These are phyloP conservation scores for Epichloe aotearoae DNA, from an alignment of 2,329 filamentous ascomycete species.

Conservation along the genomic window DNA sequence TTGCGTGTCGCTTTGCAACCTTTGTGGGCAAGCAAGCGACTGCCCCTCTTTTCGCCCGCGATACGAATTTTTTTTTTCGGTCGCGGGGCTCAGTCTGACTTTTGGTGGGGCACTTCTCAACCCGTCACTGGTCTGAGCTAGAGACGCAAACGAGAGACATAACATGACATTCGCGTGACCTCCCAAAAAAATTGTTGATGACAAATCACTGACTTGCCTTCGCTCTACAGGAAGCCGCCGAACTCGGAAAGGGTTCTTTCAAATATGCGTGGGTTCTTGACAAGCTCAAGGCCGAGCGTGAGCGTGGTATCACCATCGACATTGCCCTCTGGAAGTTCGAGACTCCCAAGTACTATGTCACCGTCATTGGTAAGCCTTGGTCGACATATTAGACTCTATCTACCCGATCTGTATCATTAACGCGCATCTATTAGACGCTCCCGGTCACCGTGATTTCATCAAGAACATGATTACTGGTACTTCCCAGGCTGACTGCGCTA, in stretches of 20 bases:
- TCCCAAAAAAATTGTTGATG: background rate
- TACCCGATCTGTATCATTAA: background rate
- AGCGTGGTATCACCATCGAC: slow-evolving; percentile 99
- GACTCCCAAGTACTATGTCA: slow-evolving; percentile 95
- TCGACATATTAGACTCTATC: no score
- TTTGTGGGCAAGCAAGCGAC: background rate
- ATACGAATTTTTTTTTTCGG: slow-evolving; percentile 9
- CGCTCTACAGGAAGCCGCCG: slow-evolving; percentile 73
- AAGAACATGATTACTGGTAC: slow-evolving; percentile 99
- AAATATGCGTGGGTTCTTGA: slow-evolving; percentile 99
- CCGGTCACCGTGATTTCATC: slow-evolving; percentile 99
- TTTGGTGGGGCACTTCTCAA: slow-evolving; percentile 9
- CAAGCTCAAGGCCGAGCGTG: slow-evolving; percentile 97
- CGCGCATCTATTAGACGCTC: slow-evolving; percentile 53
- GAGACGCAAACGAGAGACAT: background rate
- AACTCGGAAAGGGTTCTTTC: slow-evolving; percentile 99
- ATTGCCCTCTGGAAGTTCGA: slow-evolving; percentile 99
- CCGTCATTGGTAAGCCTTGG: slow-evolving; percentile 67
- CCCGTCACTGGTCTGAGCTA: slow-evolving; percentile 5
- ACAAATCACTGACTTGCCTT: background rate
- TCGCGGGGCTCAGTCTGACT: slow-evolving; percentile 3
- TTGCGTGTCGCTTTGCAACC: background rate
- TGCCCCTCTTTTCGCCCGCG: slow-evolving; percentile 2
- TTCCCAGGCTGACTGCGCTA: slow-evolving; percentile 98
- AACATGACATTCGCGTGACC: background rate